These are phyloP conservation scores for Cyclotella sp. DNA, from an alignment of 108 stramenopile genomes.

Conservation along the genomic window DNA sequence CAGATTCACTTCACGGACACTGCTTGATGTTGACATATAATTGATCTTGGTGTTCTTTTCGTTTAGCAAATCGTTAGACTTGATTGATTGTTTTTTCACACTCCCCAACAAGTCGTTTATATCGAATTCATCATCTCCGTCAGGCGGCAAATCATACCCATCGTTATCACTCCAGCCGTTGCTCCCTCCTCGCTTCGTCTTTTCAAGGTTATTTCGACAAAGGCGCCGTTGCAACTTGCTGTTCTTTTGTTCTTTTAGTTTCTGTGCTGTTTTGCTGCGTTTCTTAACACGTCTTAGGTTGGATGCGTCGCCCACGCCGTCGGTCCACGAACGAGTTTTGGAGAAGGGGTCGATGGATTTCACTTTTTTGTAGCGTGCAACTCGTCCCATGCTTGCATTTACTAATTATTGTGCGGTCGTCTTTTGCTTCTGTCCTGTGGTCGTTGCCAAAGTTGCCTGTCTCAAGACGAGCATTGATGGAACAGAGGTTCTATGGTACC, in stretches of 20 bases:
- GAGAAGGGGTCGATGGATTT: constrained; percentile 60
- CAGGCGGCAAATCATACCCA: constrained; percentile 52
- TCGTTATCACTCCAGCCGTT: constrained; percentile 43
- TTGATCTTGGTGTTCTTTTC: background rate
- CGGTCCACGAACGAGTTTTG: constrained; percentile 41
- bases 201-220: constrained; percentile 19
- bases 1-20: constrained; percentile 10
- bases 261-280: constrained; percentile 48
- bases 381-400: constrained; percentile 42
- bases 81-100: constrained; percentile 44
- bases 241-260: constrained; percentile 45
- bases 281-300: constrained; percentile 41
- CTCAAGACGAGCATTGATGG: too few relatives aligned
- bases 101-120: constrained; percentile 52
- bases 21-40: background rate
- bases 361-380: constrained; percentile 58
- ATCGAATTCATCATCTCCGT: constrained; percentile 55
- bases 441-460: too few relatives aligned
- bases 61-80: constrained; percentile 24
- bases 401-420: background rate
- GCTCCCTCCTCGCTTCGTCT: constrained; percentile 37
- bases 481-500: too few relatives aligned
- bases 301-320: constrained; percentile 42
- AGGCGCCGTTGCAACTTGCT: constrained; percentile 25
- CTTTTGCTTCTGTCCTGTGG: too few relatives aligned